These are phyloP conservation scores for Pezizomycotina sp. DNA, from an alignment of 2,329 filamentous ascomycete genomes.

Conservation along the genomic window DNA sequence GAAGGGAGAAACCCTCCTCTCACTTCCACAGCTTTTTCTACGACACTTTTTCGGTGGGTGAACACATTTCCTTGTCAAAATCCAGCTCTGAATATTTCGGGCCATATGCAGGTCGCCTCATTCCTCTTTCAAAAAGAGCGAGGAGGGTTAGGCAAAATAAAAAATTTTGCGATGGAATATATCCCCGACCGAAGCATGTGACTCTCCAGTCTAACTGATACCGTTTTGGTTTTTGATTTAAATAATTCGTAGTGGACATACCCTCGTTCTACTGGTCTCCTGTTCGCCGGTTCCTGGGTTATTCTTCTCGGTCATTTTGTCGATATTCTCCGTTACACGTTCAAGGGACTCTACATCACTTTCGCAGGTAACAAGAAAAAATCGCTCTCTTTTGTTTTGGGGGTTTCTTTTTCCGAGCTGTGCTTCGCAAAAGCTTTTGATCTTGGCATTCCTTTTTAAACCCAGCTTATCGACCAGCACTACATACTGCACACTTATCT, in stretches of 20 bases:
- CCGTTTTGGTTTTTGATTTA: no score
- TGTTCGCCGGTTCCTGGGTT: slow-evolving; percentile 42
- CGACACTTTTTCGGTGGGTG: slow-evolving; percentile 52
- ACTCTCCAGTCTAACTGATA: no score
- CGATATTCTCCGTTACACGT: slow-evolving; percentile 46
- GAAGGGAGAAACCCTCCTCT: slow-evolving; percentile 36
- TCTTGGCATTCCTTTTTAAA: slow-evolving; percentile 36
- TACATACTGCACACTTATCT: neutral
- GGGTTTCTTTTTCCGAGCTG: no score
- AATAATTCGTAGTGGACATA: slow-evolving; percentile 29
- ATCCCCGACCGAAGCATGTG: no score
- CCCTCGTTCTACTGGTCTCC: slow-evolving; percentile 43
- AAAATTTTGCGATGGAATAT: no score
- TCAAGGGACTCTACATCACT: slow-evolving; percentile 44
- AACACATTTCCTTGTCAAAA: slow-evolving; percentile 30
- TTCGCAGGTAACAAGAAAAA: slow-evolving; percentile 25
- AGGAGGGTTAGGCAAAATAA: no score
- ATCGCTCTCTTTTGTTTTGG: no score
- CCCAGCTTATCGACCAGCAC: neutral
- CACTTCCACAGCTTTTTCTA: slow-evolving; percentile 58
- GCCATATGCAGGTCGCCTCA: no score
- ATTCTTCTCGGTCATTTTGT: slow-evolving; percentile 51
- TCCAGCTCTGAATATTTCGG: no score
- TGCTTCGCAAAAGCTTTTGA: slow-evolving; percentile 45
- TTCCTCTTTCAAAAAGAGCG: no score